Conservation (phyloP, 192 early-diverging fungal species). For the Phlyctochytrium bullatum region DNA sequence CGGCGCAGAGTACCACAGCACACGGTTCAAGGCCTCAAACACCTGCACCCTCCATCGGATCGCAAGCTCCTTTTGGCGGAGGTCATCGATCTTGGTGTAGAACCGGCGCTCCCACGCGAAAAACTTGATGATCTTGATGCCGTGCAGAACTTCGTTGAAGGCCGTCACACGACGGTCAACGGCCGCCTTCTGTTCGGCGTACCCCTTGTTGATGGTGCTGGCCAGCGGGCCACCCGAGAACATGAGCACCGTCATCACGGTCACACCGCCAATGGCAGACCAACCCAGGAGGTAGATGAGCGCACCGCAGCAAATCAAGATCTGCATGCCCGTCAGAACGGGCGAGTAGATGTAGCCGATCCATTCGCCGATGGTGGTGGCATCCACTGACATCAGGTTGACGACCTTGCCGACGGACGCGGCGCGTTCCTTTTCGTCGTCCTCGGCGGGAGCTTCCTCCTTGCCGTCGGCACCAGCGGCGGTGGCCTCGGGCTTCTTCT, state of each 20-base stretch:
- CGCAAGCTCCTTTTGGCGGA: slow-evolving; percentile 16
- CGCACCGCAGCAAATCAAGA: slow-evolving; percentile 59
- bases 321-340: slow-evolving; percentile 21
- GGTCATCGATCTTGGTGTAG: slow-evolving; percentile 15
- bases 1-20: slow-evolving; percentile 51
- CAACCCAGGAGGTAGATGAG: slow-evolving; percentile 72
- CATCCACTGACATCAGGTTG: slow-evolving; percentile 34
- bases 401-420: slow-evolving; percentile 35
- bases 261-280: slow-evolving; percentile 71
- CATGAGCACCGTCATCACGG: slow-evolving; percentile 41
- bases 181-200: slow-evolving; percentile 45
- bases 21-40: slow-evolving; percentile 22
- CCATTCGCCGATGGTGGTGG: slow-evolving; percentile 18
- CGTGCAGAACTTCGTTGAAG: slow-evolving; percentile 77
- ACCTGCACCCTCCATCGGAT: slow-evolving; percentile 11
- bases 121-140: slow-evolving; percentile 79
- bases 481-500: not conserved
- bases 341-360: slow-evolving; percentile 7
- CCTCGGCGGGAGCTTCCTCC: not conserved
- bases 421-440: not conserved
- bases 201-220: slow-evolving; percentile 11
- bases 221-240: slow-evolving; percentile 10
- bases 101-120: slow-evolving; percentile 33
- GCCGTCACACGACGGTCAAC: slow-evolving; percentile 73
- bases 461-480: no score